Conservation (phyloP, 2,329 filamentous ascomycete species). For the Cercospora zeae-maydis region DNA sequence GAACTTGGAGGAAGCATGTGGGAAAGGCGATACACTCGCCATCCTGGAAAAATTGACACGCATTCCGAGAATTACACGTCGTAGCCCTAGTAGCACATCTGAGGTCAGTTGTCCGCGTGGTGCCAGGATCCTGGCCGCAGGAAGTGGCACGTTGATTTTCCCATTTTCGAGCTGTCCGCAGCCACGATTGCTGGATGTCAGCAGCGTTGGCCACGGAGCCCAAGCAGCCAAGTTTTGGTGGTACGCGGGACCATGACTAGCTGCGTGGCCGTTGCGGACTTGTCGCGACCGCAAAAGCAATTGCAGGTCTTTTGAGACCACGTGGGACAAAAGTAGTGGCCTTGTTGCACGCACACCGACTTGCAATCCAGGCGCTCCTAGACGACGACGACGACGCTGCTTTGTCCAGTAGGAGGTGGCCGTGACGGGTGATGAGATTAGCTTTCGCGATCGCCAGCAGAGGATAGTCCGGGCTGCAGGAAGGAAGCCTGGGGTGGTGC, state of each 20-base stretch:
- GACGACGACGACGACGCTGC: not conserved
- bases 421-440: constrained; percentile 11
- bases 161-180: not conserved
- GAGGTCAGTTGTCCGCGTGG: not conserved
- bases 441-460: constrained; percentile 15
- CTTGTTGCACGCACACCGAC: not conserved
- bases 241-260: not conserved
- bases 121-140: not conserved
- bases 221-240: not conserved
- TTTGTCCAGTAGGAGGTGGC: not conserved
- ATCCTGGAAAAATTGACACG: not conserved
- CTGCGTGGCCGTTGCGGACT: not conserved
- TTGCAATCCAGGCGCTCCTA: not conserved
- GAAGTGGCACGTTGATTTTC: not conserved
- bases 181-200: not conserved
- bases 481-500: not conserved
- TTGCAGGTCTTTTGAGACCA: not conserved
- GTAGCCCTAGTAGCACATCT: not conserved
- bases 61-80: not conserved
- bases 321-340: not conserved
- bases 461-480: constrained; percentile 3
- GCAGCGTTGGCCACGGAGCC: not conserved
- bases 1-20: not conserved
- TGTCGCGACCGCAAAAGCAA: not conserved
- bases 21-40: not conserved